Conservation (phyloP, 164 flowering plant species). For the Litsea cubeba region DNA sequence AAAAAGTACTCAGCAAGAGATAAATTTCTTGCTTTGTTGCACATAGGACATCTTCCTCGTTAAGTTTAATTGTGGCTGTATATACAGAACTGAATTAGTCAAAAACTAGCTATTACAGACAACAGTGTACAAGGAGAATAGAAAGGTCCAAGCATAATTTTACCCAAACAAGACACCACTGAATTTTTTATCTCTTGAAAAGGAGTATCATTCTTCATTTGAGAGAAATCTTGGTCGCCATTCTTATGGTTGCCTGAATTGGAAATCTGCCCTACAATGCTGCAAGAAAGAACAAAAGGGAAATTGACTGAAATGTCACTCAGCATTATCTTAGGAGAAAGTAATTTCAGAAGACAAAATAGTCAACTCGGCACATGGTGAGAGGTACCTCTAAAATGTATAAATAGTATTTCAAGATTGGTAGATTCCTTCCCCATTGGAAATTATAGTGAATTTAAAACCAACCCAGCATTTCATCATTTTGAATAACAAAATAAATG, state of each 20-base stretch:
- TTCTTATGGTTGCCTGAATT: conserved; percentile 10
- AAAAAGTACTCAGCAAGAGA: neutral
- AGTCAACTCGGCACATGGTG: neutral
- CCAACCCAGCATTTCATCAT: neutral
- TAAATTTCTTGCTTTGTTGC: neutral
- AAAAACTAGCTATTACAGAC: neutral
- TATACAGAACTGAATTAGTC: neutral
- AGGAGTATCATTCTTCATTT: neutral
- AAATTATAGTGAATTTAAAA: neutral
- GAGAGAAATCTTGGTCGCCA: conserved; percentile 3
- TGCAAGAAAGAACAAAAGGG: conserved; percentile 6
- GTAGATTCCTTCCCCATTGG: neutral
- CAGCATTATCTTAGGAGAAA: neutral
- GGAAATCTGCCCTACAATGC: conserved; percentile 16
- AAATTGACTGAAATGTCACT: neutral
- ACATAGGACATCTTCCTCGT: neutral
- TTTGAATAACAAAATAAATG: neutral
- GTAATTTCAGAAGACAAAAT: neutral
- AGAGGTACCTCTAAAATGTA: neutral
- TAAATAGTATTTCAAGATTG: neutral
- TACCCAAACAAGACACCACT: neutral
- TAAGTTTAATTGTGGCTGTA: neutral
- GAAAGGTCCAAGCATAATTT: neutral
- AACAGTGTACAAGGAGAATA: neutral
- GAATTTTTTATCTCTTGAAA: neutral